Conservation (phyloP, 345 rosid genomes). For the Alliaria petiolata region DNA sequence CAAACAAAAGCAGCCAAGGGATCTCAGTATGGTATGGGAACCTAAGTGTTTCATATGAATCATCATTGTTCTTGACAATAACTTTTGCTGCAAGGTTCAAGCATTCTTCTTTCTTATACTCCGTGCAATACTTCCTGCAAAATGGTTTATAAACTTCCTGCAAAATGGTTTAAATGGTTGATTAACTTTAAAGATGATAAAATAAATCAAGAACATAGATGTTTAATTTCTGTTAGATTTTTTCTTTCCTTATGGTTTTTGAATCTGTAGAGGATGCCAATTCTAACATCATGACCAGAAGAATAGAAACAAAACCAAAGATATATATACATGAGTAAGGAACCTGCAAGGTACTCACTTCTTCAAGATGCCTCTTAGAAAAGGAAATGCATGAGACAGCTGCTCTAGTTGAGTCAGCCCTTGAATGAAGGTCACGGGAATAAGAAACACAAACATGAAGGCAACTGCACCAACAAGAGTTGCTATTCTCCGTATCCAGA, state of each 20-base stretch:
- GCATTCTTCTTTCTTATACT: conserved; percentile 86
- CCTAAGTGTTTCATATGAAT: no score
- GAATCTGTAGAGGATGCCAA: background rate
- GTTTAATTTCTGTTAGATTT: background rate
- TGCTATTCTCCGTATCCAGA: conserved; percentile 81
- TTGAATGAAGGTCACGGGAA: conserved; percentile 87
- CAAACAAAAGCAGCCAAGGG: conserved; percentile 75
- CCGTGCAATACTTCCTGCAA: conserved; percentile 70
- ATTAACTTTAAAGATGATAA: background rate
- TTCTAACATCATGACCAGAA: conserved; percentile 8
- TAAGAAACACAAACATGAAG: conserved; percentile 70
- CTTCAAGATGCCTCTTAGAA: conserved; percentile 52
- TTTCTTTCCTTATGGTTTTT: background rate
- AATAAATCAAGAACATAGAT: background rate
- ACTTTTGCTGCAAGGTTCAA: conserved; percentile 44
- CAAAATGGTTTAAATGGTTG: conserved; percentile 16
- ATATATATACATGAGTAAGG: background rate
- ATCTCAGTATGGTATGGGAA: conserved; percentile 89
- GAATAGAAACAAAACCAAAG: background rate
- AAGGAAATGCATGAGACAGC: conserved; percentile 59
- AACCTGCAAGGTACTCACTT: conserved; percentile 45
- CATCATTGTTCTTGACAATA: conserved; percentile 41
- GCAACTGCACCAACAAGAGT: conserved; percentile 55
- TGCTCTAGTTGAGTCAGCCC: conserved; percentile 71
- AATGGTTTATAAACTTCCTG: conserved; percentile 54